Evolutionary conservation across 192 early-diverging fungal genomes (phyloP).

Genomic region (Backusella luteola): DNA sequence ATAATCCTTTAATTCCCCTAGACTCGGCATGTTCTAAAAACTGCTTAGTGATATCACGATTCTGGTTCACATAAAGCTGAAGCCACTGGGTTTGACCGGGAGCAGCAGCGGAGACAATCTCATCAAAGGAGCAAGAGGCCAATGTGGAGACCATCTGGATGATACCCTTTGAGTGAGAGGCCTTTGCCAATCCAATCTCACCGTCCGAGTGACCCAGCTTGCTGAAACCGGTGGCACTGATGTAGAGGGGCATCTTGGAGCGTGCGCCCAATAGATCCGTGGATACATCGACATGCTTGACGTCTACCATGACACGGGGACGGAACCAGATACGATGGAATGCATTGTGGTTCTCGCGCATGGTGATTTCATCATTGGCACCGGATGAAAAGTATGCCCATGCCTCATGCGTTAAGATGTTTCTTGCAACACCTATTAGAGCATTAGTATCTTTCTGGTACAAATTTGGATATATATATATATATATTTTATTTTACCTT

Average conservation of each 20-base stretch:
- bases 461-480: no score
- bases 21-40: slow-evolving; percentile 71
- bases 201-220: slow-evolving; percentile 72
- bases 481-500: no score
- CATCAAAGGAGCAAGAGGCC: slow-evolving; percentile 67
- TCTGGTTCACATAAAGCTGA: slow-evolving; percentile 83
- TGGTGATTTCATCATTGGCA: slow-evolving; percentile 77
- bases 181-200: slow-evolving; percentile 63
- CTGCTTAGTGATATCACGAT: slow-evolving; percentile 61
- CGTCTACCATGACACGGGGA: slow-evolving; percentile 75
- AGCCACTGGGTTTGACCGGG: slow-evolving; percentile 56
- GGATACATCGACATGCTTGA: slow-evolving; percentile 59
- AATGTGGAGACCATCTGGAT: slow-evolving; percentile 80
- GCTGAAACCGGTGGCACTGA: slow-evolving; percentile 74
- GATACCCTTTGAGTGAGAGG: slow-evolving; percentile 45
- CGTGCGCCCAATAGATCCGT: slow-evolving; percentile 61
- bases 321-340: slow-evolving; percentile 70
- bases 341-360: slow-evolving; percentile 77
- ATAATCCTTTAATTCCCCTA: slow-evolving; percentile 76
- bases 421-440: neutral
- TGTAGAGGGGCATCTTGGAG: slow-evolving; percentile 64
- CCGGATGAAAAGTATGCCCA: slow-evolving; percentile 86
- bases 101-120: slow-evolving; percentile 54
- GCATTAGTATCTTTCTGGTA: no score
- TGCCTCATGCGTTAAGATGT: slow-evolving; percentile 57